phyloP scores from a whole-genome alignment of 2,329 filamentous ascomycete genomes.

The Epichloe baconii region DNA sequence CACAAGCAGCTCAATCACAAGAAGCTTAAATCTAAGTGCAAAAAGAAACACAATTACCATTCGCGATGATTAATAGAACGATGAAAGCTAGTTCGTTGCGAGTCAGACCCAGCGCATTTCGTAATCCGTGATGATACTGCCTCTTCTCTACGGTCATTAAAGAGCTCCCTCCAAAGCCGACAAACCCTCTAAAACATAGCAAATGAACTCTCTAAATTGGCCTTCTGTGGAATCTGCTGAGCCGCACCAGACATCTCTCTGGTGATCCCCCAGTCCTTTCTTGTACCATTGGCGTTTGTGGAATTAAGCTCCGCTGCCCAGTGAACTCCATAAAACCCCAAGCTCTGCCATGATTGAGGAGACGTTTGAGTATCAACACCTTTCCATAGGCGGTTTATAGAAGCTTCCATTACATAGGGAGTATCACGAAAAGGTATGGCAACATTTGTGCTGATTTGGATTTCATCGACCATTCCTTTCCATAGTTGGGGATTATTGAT shows the following conservation, averaged over 20 bases:
- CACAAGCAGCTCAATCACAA: slow-evolving; percentile 1
- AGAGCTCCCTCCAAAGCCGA: slow-evolving; percentile 6
- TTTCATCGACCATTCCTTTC: slow-evolving; percentile 6
- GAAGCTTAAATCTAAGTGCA: background rate
- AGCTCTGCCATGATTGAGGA: slow-evolving; percentile 16
- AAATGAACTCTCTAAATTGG: slow-evolving; percentile 18
- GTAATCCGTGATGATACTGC: background rate
- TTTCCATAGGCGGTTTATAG: slow-evolving; percentile 16
- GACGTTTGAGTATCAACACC: slow-evolving; percentile 7
- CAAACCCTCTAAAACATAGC: slow-evolving; percentile 19
- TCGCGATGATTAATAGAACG: background rate
- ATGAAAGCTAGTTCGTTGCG: background rate
- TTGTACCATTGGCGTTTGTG: slow-evolving; percentile 10
- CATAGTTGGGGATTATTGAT: background rate
- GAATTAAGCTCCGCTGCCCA: slow-evolving; percentile 26
- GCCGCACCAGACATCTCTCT: slow-evolving; percentile 21
- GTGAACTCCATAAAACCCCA: slow-evolving; percentile 21
- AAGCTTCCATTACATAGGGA: slow-evolving; percentile 21
- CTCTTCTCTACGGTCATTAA: background rate
- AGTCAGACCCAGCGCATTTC: background rate
- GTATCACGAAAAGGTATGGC: slow-evolving; percentile 18
- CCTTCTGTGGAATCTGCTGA: slow-evolving; percentile 12
- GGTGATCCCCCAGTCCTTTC: slow-evolving; percentile 18
- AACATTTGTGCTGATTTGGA: slow-evolving; percentile 15
- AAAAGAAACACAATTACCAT: background rate